Conservation (phyloP, 768 basidiomycete species). For the Lactarius pseudohatsudake region DNA sequence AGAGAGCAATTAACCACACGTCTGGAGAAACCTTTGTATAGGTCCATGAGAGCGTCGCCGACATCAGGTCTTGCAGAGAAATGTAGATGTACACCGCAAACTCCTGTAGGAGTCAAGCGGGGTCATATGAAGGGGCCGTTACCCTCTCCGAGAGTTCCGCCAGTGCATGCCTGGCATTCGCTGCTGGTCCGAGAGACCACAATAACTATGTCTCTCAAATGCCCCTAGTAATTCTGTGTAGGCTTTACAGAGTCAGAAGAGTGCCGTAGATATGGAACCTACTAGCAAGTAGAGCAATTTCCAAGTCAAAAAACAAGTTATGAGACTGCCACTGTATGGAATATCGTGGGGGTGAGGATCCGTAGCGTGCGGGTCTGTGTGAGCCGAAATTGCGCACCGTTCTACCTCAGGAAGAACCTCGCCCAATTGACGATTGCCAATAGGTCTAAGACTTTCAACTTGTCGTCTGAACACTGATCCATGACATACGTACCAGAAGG, state of each 20-base stretch:
- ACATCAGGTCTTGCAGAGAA: neutral
- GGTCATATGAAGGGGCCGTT: neutral
- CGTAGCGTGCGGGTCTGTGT: neutral
- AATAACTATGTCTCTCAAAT: neutral
- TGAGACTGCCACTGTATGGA: neutral
- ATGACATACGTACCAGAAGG: neutral
- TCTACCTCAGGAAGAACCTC: neutral
- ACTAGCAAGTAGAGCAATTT: neutral
- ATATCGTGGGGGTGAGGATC: neutral
- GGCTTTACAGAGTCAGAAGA: neutral
- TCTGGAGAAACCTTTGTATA: neutral
- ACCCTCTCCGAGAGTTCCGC: neutral
- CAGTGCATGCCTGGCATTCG: neutral
- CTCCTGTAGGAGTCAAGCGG: neutral
- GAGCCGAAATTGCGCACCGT: neutral
- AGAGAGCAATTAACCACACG: neutral
- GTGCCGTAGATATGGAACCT: neutral
- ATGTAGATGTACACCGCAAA: neutral
- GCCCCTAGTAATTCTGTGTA: neutral
- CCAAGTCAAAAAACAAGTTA: neutral
- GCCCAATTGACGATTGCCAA: neutral
- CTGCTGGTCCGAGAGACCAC: neutral
- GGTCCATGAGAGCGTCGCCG: neutral
- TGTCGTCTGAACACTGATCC: neutral
- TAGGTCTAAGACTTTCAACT: neutral